Percentiles rank a stretch among this genome's conserved stretches.
Evolutionary conservation across 371 early-diverging fungal genomes (phyloP).

Genomic region (Paraphysoderma sedebokerense): DNA sequence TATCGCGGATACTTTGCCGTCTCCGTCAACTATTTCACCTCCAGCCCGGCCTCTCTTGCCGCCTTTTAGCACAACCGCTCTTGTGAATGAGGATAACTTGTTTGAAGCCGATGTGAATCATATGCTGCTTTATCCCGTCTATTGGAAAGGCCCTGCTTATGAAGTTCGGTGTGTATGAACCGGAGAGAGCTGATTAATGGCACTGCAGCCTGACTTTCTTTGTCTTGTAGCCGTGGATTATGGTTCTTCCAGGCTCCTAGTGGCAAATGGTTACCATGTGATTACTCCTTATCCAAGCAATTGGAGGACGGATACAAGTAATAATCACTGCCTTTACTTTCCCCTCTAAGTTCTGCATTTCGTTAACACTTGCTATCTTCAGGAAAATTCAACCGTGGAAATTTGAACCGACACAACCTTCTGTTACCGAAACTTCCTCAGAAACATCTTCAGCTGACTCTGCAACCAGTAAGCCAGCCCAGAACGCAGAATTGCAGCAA

Average conservation of each 20-base stretch:
- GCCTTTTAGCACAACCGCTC: constrained; percentile 8
- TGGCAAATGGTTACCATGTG: constrained; percentile 52
- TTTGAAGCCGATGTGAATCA: constrained; percentile 48
- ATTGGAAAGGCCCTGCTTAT: constrained; percentile 64
- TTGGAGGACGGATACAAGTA: constrained; percentile 64
- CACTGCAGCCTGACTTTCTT: too few species aligned
- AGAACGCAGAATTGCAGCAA: constrained; percentile 34
- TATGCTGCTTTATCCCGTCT: constrained; percentile 21
- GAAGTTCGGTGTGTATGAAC: constrained; percentile 68
- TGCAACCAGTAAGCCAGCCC: constrained; percentile 10
- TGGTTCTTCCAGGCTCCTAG: constrained; percentile 1
- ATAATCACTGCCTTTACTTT: neutral
- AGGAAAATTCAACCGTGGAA: constrained; percentile 7
- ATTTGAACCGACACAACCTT: neutral
- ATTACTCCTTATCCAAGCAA: constrained; percentile 55
- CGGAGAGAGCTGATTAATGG: too few species aligned
- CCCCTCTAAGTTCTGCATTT: neutral
- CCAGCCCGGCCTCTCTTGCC: neutral
- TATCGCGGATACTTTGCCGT: too few species aligned
- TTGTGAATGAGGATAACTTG: constrained; percentile 55
- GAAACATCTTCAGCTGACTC: neutral
- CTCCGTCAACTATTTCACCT: too few species aligned
- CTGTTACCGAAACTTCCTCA: constrained; percentile 3
- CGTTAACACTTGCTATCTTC: neutral
- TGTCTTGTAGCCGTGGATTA: too few species aligned